A percentile compares a stretch with the other conserved stretches of the same genome.
Evolutionary conservation across 2,329 filamentous ascomycete genomes (phyloP).

Genomic region (Beauveria asiatica): DNA sequence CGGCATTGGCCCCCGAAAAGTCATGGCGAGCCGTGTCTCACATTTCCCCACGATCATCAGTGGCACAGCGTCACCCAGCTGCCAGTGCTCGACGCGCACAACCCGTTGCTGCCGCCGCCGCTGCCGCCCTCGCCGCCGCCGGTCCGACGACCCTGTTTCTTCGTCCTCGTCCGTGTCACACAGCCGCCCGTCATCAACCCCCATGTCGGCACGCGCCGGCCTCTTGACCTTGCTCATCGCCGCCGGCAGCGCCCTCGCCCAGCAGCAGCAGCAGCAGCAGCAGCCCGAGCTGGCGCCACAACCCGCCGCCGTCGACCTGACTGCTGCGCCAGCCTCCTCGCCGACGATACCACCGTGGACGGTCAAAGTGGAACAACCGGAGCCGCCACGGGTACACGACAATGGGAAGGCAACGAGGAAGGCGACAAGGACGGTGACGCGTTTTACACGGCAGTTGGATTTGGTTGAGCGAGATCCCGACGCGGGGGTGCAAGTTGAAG

Average conservation of each 20-base stretch:
- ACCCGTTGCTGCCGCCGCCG: not conserved
- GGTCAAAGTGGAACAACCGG: not conserved
- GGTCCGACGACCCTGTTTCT: not conserved
- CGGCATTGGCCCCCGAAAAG: not conserved
- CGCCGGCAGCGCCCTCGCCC: not conserved
- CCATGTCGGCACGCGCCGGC: constrained; percentile 4
- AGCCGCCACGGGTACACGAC: not conserved
- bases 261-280: not conserved
- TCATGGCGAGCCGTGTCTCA: constrained; percentile 9
- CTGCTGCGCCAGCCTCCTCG: not conserved
- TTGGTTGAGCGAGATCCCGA: not conserved
- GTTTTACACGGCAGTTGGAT: constrained; percentile 6
- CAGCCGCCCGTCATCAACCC: not conserved
- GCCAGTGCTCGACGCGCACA: not conserved
- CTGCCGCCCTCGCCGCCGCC: not conserved
- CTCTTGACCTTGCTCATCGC: not conserved
- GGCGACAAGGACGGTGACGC: not conserved
- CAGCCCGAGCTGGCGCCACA: not conserved
- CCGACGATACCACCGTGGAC: constrained; percentile 7
- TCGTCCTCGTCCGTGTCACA: not conserved
- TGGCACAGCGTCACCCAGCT: not conserved
- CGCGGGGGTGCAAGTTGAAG: not conserved
- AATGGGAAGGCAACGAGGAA: not conserved
- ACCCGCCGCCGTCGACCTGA: not conserved
- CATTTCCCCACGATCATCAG: not conserved